Evolutionary conservation across 345 rosid genomes (phyloP).

Genomic region (Camelina sativa): DNA sequence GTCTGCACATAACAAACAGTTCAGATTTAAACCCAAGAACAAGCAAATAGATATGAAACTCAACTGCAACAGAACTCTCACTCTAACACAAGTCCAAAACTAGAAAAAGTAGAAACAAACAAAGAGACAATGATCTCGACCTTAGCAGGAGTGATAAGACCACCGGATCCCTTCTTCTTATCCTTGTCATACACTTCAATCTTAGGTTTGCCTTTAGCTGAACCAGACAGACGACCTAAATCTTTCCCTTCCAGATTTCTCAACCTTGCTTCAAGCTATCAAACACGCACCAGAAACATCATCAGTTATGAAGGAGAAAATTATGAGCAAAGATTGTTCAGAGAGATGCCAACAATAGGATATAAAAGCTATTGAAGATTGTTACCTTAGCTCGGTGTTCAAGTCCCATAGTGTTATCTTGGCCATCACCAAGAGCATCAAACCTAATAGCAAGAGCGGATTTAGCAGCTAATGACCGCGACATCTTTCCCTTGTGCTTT

Average conservation of each 20-base stretch:
- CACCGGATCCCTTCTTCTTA: slow-evolving; percentile 71
- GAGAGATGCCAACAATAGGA: neutral
- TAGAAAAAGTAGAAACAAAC: neutral
- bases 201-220: slow-evolving; percentile 89
- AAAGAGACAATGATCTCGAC: slow-evolving; percentile 39
- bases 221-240: slow-evolving; percentile 74
- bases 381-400: slow-evolving; percentile 75
- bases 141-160: slow-evolving; percentile 80
- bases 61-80: neutral
- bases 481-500: slow-evolving; percentile 77
- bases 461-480: slow-evolving; percentile 80
- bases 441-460: slow-evolving; percentile 65
- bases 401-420: slow-evolving; percentile 72
- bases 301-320: neutral
- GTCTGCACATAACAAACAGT: slow-evolving; percentile 50
- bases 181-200: slow-evolving; percentile 88
- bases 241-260: slow-evolving; percentile 86
- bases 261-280: slow-evolving; percentile 78
- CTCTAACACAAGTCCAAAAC: neutral
- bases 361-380: neutral
- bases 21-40: neutral
- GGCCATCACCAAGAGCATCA: slow-evolving; percentile 80
- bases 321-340: neutral
- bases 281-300: neutral
- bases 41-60: neutral